Percentiles rank a stretch among this genome's conserved stretches.
phyloP scores from a whole-genome alignment of 2,329 filamentous ascomycete genomes.

The Hymenoscyphus infarciens region DNA sequence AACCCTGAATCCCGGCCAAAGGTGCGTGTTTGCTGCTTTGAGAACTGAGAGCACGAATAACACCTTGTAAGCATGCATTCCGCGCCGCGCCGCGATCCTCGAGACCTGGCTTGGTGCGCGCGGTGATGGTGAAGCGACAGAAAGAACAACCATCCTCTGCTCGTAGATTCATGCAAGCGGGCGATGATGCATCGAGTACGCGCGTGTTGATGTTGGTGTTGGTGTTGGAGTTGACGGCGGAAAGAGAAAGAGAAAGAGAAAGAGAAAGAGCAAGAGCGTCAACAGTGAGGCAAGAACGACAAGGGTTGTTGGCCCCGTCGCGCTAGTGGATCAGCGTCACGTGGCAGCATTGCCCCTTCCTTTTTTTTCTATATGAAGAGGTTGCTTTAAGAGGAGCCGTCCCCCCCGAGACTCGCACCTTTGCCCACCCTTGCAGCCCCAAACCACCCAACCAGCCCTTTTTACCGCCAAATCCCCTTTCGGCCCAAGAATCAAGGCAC shows the following conservation, averaged over 20 bases:
- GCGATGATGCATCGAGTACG: not conserved
- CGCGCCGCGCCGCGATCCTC: not conserved
- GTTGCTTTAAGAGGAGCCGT: constrained; percentile 3
- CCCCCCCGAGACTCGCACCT: constrained; percentile 1
- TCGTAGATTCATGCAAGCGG: not conserved
- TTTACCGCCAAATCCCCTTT: not conserved
- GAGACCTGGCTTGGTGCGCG: not conserved
- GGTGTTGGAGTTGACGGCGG: too few species aligned
- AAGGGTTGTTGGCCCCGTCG: not conserved
- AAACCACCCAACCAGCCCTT: not conserved
- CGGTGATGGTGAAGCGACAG: not conserved
- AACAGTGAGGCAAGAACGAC: not conserved
- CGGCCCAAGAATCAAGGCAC: not conserved
- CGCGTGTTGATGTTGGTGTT: too few species aligned
- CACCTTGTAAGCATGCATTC: not conserved
- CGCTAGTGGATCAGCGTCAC: not conserved
- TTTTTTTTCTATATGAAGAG: constrained; percentile 5
- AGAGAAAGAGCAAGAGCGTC: too few species aligned
- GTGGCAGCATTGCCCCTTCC: constrained; percentile 1
- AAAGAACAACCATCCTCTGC: not conserved
- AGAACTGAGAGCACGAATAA: not conserved
- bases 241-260: too few species aligned
- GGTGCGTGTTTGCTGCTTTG: not conserved
- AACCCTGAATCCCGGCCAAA: not conserved
- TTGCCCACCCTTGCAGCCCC: not conserved